These are phyloP conservation scores for Sporothrix brunneoviolacea DNA, from an alignment of 2,329 filamentous ascomycete genomes.

Conservation along the genomic window DNA sequence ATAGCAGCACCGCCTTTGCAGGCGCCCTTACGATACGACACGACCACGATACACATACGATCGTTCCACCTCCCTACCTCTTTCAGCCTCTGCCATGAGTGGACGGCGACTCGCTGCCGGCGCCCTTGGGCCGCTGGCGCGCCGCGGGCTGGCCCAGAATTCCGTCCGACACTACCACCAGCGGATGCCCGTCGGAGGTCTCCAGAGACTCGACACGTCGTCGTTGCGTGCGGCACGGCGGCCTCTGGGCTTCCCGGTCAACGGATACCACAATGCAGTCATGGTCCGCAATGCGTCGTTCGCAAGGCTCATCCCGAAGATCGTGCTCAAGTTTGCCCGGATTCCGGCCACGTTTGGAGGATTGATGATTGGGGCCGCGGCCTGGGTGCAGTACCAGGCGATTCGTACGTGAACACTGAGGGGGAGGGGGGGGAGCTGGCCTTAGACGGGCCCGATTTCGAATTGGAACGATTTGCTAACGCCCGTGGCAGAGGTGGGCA, in stretches of 20 bases:
- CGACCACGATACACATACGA: background rate
- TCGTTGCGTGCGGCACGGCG: slow-evolving; percentile 51
- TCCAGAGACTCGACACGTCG: slow-evolving; percentile 59
- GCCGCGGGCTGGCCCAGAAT: slow-evolving; percentile 48
- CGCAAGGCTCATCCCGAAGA: slow-evolving; percentile 65
- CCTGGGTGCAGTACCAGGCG: slow-evolving; percentile 95
- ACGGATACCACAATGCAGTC: slow-evolving; percentile 75
- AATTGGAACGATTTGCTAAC: too few species aligned
- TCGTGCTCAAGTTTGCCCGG: slow-evolving; percentile 82
- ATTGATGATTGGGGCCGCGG: slow-evolving; percentile 75
- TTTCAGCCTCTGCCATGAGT: slow-evolving; percentile 47
- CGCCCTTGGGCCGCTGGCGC: slow-evolving; percentile 55
- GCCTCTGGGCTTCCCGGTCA: slow-evolving; percentile 71
- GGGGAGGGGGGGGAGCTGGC: background rate
- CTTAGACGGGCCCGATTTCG: too few species aligned
- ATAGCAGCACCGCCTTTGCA: too few species aligned
- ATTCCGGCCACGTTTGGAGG: slow-evolving; percentile 90
- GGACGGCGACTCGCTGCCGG: slow-evolving; percentile 70
- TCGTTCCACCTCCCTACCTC: too few species aligned
- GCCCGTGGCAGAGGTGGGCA: slow-evolving; percentile 68
- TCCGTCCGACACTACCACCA: slow-evolving; percentile 46
- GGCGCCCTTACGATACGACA: too few species aligned
- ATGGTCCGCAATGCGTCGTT: slow-evolving; percentile 58
- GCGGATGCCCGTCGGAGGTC: slow-evolving; percentile 55
- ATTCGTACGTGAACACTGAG: slow-evolving; percentile 54